phyloP scores from a whole-genome alignment of 257 asterid genomes.

The Gynochthodes officinalis region DNA sequence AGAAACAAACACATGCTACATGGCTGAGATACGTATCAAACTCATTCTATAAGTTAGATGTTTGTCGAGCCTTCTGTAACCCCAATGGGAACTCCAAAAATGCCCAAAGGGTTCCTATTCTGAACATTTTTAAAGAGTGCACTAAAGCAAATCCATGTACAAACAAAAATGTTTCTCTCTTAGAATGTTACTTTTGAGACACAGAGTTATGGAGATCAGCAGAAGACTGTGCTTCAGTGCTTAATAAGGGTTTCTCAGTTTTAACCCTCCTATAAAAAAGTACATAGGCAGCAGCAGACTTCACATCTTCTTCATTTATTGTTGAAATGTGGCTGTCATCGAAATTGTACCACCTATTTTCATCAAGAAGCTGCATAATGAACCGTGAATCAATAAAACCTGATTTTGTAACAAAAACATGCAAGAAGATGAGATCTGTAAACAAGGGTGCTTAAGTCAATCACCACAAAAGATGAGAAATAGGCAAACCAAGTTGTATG shows the following conservation, averaged over 20 bases:
- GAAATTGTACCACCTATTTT: conserved; percentile 92
- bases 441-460: background rate
- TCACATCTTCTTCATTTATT: conserved; percentile 88
- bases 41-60: conserved; percentile 8
- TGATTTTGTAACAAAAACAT: background rate
- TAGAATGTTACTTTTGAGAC: conserved; percentile 2
- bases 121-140: background rate
- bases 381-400: background rate
- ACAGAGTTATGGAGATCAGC: conserved; percentile 34
- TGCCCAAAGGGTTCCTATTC: conserved; percentile 11
- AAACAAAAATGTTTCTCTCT: conserved; percentile 4
- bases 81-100: conserved; percentile 17
- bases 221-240: conserved; percentile 49
- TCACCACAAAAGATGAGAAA: background rate
- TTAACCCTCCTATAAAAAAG: conserved; percentile 83
- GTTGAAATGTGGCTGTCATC: conserved; percentile 87
- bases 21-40: background rate
- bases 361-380: conserved; percentile 76
- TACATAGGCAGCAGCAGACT: conserved; percentile 92
- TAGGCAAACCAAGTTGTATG: background rate
- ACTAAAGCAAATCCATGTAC: conserved; percentile 13
- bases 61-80: conserved; percentile 6
- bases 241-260: conserved; percentile 50
- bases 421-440: background rate
- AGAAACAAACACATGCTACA: background rate